Conservation (phyloP, 148 eudicot species). For the Arctostaphylos glauca region DNA sequence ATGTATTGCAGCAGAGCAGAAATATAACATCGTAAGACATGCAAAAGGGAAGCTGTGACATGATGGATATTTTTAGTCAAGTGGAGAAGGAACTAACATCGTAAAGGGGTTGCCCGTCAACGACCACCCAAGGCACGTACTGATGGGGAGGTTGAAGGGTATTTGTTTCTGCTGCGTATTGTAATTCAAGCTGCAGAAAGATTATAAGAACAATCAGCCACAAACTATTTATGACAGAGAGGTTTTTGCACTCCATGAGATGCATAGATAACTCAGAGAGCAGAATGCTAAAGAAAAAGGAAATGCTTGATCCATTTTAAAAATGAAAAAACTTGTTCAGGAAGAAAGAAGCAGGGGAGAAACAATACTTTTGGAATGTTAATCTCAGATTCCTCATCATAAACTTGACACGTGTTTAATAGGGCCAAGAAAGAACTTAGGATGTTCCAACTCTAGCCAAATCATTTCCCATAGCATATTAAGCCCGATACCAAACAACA, state of each 20-base stretch:
- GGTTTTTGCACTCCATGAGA: not conserved
- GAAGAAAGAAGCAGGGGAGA: not conserved
- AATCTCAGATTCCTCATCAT: not conserved
- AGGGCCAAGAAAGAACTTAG: not conserved
- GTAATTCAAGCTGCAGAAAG: conserved; percentile 61
- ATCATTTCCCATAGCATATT: not conserved
- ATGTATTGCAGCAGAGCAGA: not conserved
- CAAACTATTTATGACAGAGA: not conserved
- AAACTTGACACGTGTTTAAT: not conserved
- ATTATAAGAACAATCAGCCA: conserved; percentile 1
- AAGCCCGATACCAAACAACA: not conserved
- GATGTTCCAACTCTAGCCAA: not conserved
- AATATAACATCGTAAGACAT: not conserved
- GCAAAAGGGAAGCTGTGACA: not conserved
- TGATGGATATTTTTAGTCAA: not conserved
- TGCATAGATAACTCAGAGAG: not conserved
- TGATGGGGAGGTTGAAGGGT: conserved; percentile 68
- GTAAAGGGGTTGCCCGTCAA: conserved; percentile 71
- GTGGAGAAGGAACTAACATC: conserved; percentile 43
- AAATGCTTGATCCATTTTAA: not conserved
- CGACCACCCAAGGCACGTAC: conserved; percentile 90
- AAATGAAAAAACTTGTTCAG: not conserved
- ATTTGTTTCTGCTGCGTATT: conserved; percentile 59
- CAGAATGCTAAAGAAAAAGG: not conserved
- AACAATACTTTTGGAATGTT: not conserved